Base-by-base conservation (phyloP, 768 basidiomycete species). In the Filobasidium floriforme region DNA sequence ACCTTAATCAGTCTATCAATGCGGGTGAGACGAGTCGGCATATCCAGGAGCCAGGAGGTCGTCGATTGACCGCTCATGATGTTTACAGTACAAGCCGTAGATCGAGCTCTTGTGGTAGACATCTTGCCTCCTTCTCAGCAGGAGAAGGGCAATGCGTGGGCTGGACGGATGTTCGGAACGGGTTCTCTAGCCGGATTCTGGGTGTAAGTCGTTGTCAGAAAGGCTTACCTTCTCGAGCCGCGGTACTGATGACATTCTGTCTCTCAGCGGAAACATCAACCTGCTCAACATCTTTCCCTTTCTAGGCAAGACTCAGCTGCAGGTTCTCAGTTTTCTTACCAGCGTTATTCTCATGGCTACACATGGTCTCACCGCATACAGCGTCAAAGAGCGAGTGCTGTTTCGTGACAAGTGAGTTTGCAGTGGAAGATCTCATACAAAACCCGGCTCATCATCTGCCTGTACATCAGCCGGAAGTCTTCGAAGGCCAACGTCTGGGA, bases 111-210 rank as follows among this genome's bases (percentile, higher is more conserved):
- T 11, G 81, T 97, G 9, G 90, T 98, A 0, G 93, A 98, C 74
- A 88, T 84, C 0, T 77, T 94, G 4, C 87, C 91, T 0, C 80
- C 88, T 0, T 75, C 83, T 0, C 81, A 85, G 28, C 93, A 98
- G 76, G 86, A 92, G 7, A 81, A 84, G 10, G 92, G 89, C 0
- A 96, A 93, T 74, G 93, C 93, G 0, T 98, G 93, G 93, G 93
- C 91, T 0, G 90, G 89, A 0, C 81, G 88, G n/a, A 93, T 96
- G 90, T 80, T 89, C 54, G 90, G 89, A 0, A 73, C 92, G 29
- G 93, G 93, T 12, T 86, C 89, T 63, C 87, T 94, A 0, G 81
- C 86, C 1, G 92, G 92, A 0, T 94, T 92, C 77, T 94, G 89
- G 73, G 82, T 90, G 92, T 92, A 70, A 71, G 89, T 82, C 1